Base-by-base conservation (phyloP, 495 filamentous ascomycete species). In the Alectoria sarmentosa region DNA sequence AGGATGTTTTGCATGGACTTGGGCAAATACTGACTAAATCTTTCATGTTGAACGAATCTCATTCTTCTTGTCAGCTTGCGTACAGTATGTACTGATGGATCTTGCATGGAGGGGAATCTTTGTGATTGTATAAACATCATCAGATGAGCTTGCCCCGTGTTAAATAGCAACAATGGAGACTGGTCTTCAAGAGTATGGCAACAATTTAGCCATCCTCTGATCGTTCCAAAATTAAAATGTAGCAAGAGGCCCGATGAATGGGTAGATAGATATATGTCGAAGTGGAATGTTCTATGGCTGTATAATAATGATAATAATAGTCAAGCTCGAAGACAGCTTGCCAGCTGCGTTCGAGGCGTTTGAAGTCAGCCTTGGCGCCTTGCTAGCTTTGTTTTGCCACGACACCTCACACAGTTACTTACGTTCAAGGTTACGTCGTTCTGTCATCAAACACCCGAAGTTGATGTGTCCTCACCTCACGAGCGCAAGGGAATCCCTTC, bases 21-120 rank as follows among this genome's bases (percentile, higher is more conserved):
- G 56, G 26, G 34, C 32, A 23, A 6, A 34, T 17, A 42, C 30
- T 49, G 34, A 41, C 23, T 49, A 34, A 36, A 23, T 26, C 44
- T 41, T 48, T 65, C 3, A 62, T 58, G 65, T 26, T 63, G 56
- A 28, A 68, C 67, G 67, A 68, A 59, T 68, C 38, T 66, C 58
- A 39, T 62, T 66, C 17, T 39, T 28, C 8, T 54, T 38, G 42
- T 36, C 28, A 48, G 30, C 21, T 36, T 59, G 41, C 39, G 60
- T 54, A 48, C 39, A 59, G 19, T 39, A 30, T 44, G 58, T 55
- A 58, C 48, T 58, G 34, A 62, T 58, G 30, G 26, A 21, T 37
- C 55, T 34, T 49, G 61, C 63, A 66, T 68, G 65, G 67, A 60
- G 60, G 63, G 52, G 46, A 41, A 36, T 38, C 13, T 26, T 54